phyloP scores from a whole-genome alignment of 176 grass and related monocot genomes.

The Zoysia japonica region DNA sequence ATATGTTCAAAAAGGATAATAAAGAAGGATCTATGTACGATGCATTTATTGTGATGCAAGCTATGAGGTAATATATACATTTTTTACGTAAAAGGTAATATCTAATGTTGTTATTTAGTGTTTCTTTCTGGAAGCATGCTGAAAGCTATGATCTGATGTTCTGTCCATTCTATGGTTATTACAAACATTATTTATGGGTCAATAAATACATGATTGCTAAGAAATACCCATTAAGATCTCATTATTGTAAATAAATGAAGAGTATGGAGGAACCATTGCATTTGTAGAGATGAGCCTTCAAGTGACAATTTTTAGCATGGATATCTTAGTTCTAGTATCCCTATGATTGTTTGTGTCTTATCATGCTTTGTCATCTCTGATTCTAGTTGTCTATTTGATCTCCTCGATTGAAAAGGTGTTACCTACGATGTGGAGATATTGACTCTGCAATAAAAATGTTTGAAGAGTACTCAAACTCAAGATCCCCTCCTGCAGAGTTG shows the following conservation, averaged over 20 bases:
- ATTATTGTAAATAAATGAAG: slow-evolving; percentile 8
- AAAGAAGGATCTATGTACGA: slow-evolving; percentile 73
- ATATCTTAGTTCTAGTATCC: slow-evolving; percentile 2
- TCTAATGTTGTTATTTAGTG: neutral
- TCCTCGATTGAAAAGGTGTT: slow-evolving; percentile 62
- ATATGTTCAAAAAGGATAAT: slow-evolving; percentile 71
- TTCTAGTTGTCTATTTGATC: slow-evolving; percentile 42
- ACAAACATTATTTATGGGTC: slow-evolving; percentile 18
- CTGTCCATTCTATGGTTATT: slow-evolving; percentile 22
- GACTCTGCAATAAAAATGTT: slow-evolving; percentile 95
- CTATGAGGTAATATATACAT: slow-evolving; percentile 65
- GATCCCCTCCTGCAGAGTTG: slow-evolving; percentile 60
- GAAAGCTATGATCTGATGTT: slow-evolving; percentile 29
- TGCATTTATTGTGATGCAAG: slow-evolving; percentile 79
- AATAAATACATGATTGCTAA: slow-evolving; percentile 1
- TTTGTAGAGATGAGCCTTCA: slow-evolving; percentile 29
- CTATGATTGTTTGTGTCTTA: slow-evolving; percentile 3
- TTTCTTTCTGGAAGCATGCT: slow-evolving; percentile 4
- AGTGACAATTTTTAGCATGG: slow-evolving; percentile 8
- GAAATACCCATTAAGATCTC: slow-evolving; percentile 11
- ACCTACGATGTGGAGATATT: slow-evolving; percentile 81
- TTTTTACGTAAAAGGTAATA: neutral
- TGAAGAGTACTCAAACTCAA: slow-evolving; percentile 80
- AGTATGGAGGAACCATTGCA: neutral
- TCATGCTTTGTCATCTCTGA: slow-evolving; percentile 24